Percentiles rank a stretch among this genome's conserved stretches.
Evolutionary conservation across 805 yeast species (phyloP).

Genomic region (Trichomonascus vanleenenianus): DNA sequence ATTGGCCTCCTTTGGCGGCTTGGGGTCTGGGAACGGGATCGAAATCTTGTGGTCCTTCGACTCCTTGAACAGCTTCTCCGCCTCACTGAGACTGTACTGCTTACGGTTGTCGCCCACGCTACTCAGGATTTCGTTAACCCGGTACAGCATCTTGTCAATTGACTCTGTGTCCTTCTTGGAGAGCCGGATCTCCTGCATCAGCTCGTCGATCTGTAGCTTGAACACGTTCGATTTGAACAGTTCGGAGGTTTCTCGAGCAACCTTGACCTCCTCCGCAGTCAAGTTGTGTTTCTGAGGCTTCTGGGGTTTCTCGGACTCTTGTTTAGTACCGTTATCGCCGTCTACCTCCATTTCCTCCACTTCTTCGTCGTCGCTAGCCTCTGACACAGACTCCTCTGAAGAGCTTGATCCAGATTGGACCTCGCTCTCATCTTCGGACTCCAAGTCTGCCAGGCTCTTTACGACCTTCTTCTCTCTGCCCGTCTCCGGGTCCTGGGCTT

Average conservation of each 20-base stretch:
- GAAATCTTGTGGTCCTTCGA: conserved; percentile 39
- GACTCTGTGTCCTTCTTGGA: conserved; percentile 58
- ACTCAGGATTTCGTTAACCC: conserved; percentile 60
- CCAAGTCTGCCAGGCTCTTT: conserved; percentile 1
- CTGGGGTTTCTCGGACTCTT: conserved; percentile 17
- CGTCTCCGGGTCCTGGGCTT: not conserved
- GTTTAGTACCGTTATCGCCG: too few species aligned
- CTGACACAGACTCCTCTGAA: too few species aligned
- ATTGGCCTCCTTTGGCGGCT: conserved; percentile 55
- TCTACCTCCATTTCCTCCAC: conserved; percentile 13
- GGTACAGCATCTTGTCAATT: conserved; percentile 69
- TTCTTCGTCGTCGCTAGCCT: conserved; percentile 6
- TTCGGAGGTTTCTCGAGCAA: conserved; percentile 90
- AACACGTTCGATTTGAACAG: conserved; percentile 90
- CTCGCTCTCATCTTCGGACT: conserved; percentile 3
- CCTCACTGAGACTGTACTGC: conserved; percentile 47
- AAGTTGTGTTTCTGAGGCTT: too few species aligned
- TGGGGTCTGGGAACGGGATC: conserved; percentile 88
- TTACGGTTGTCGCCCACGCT: conserved; percentile 49
- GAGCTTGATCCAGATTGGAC: not conserved
- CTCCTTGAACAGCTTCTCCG: conserved; percentile 42
- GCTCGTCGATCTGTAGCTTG: conserved; percentile 90
- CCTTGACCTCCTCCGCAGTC: conserved; percentile 76
- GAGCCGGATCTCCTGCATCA: conserved; percentile 69
- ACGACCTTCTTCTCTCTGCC: not conserved